Evolutionary conservation across 495 filamentous ascomycete species (phyloP).

Genomic region (Tuber microsphaerosporum): DNA sequence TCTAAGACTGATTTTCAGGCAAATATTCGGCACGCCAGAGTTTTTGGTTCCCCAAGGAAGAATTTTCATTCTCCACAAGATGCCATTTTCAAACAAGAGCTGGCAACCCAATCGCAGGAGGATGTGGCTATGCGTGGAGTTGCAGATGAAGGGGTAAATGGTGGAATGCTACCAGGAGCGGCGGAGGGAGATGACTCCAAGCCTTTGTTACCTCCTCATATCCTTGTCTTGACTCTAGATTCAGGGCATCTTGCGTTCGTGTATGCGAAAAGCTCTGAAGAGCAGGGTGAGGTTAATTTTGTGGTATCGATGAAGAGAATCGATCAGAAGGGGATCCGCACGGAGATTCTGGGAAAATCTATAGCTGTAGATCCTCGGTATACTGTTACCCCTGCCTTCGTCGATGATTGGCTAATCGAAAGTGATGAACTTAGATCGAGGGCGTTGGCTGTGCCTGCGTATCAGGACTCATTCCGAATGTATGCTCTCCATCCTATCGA

Average conservation of each 20-base stretch:
- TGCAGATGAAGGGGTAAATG: constrained; percentile 4
- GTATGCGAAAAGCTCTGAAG: constrained; percentile 49
- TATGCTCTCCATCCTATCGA: constrained; percentile 54
- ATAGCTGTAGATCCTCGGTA: constrained; percentile 74
- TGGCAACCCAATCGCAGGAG: constrained; percentile 32
- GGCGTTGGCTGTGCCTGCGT: constrained; percentile 59
- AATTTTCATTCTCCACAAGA: constrained; percentile 34
- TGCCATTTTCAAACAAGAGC: constrained; percentile 30
- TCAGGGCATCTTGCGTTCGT: constrained; percentile 65
- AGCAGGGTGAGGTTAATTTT: constrained; percentile 52
- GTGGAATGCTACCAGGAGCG: not conserved
- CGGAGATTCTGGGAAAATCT: constrained; percentile 63
- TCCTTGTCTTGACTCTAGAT: constrained; percentile 65
- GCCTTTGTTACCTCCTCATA: constrained; percentile 60
- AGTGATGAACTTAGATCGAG: constrained; percentile 49
- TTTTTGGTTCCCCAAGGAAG: constrained; percentile 49
- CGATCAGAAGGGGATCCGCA: constrained; percentile 50
- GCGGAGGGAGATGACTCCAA: constrained; percentile 18
- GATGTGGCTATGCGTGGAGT: constrained; percentile 44
- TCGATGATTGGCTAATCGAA: constrained; percentile 15
- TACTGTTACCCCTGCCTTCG: constrained; percentile 24
- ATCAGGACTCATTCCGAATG: constrained; percentile 54
- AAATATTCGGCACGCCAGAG: constrained; percentile 58
- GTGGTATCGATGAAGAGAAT: constrained; percentile 53
- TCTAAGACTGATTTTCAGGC: constrained; percentile 69